Evolutionary conservation across 805 yeast genomes (phyloP), one percentile per base, ranked within the genome.

Genomic region (Priceomyces castillae): DNA sequence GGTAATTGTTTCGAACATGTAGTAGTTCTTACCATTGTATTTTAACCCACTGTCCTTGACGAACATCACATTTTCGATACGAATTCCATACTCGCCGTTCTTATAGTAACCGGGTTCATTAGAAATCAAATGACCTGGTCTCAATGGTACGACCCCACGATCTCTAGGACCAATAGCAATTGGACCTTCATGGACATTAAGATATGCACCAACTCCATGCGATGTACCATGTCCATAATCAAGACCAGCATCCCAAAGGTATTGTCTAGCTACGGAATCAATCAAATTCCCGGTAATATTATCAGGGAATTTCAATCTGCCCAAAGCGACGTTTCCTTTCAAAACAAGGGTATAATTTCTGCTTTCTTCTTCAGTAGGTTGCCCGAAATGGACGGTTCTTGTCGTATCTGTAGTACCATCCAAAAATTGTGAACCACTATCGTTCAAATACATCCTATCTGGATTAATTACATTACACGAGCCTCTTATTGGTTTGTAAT

Each of bases 1-100:
- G 0, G 98, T 92, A 41, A 89, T 68, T 51, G 95, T 89, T 48
- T 87, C 95, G 60, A 94, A 90, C 47, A 78, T 80, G 39, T 80
- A 75, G 57, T 79, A 84, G 45, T 67, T 64, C 51, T 70, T 73
- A 39, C 80, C 86, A 42, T 80, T 82, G 62, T 74, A 78, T 0
- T 53, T 30, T 41, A 55, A 59, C 7, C 69, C 75, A 37, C 67
- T 53, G 38, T 69, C 71, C 48, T 69, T 71, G 33, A 75, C 73
- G 44, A 56, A 70, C 70, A 79, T 69, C 56, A 78, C 77, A 52
- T 74, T 69, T 49, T 71, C 76, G 46, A 80, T 73, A 53, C 86
- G 66, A 37, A 80, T 76, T 34, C 86, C 86, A 50, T 77, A 80
- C 40, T 75, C 76, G 7, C 78, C 82, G 31, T 76, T 79, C 53